These are phyloP conservation scores for Chenopodium formosanum DNA, from an alignment of 148 eudicot genomes.

Conservation along the genomic window DNA sequence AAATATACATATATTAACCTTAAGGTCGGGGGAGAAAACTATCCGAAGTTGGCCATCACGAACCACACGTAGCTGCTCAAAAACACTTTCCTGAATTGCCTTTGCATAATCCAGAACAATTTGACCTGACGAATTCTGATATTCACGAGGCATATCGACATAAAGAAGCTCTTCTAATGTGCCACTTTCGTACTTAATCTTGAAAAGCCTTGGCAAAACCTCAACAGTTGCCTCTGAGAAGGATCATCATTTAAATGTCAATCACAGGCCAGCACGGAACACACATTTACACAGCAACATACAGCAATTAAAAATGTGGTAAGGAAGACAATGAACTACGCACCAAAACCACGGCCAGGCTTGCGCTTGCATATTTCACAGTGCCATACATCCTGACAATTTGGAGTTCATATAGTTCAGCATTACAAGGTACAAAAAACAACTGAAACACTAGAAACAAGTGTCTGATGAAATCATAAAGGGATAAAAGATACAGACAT, in stretches of 20 bases:
- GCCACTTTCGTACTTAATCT: slow-evolving; percentile 93
- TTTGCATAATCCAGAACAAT: slow-evolving; percentile 87
- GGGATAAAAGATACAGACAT: neutral
- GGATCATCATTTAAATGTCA: slow-evolving; percentile 9
- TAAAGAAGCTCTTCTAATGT: slow-evolving; percentile 87
- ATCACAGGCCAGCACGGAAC: slow-evolving; percentile 13
- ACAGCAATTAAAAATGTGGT: neutral
- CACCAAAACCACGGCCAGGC: slow-evolving; percentile 99
- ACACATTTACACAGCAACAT: slow-evolving; percentile 2
- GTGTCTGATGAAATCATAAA: neutral
- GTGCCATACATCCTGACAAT: slow-evolving; percentile 91
- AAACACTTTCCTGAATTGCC: slow-evolving; percentile 93
- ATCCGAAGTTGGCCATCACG: slow-evolving; percentile 97
- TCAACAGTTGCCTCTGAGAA: slow-evolving; percentile 91
- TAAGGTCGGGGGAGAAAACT: slow-evolving; percentile 83
- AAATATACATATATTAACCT: slow-evolving; percentile 41
- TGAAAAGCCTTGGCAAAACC: slow-evolving; percentile 92
- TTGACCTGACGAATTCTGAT: slow-evolving; percentile 85
- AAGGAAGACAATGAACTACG: slow-evolving; percentile 28
- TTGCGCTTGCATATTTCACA: slow-evolving; percentile 96
- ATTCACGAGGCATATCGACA: slow-evolving; percentile 90
- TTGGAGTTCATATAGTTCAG: neutral
- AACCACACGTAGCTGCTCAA: slow-evolving; percentile 92
- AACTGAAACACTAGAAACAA: neutral
- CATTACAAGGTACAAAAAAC: slow-evolving; percentile 8